Base-by-base conservation (phyloP, 2,329 filamentous ascomycete species). In the Xylariaceae sp. region DNA sequence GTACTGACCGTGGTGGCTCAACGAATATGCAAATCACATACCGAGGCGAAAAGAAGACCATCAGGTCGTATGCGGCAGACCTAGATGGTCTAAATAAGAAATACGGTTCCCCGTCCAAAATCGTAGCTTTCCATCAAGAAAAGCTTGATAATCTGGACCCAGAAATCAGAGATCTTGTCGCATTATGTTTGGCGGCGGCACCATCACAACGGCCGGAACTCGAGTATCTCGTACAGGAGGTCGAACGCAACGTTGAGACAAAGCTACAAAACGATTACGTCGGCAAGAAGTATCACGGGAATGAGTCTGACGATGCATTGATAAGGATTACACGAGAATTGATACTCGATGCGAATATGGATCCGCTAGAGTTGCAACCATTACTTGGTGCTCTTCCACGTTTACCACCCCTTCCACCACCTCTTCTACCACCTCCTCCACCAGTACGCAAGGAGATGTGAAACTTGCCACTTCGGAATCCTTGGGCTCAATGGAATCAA, bases 91-190 rank as follows among this genome's bases (percentile, higher is more conserved):
- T 59, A 18, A 55, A 50, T n/a, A 41, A 41, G 0, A 3, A 6
- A 1, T 58, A 56, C 16, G 40, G 23, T 2, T 54, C 53, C 0
- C 53, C 57, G 10, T 16, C 40, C 0, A 12, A 2, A 1, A 20
- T 49, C 2, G 52, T 45, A 20, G 52, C 48, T 2, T 37, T 41
- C 2, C 64, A 66, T 14, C 47, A 45, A 46, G 44, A 47, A 4
- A 59, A 55, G 23, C 23, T 64, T 32, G 47, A 56, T 2, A 65
- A 65, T 12, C 49, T 67, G 6, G 63, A 64, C 29, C 49, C 54
- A 1, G 60, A 61, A 19, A 52, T 66, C 12, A 57, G 57, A 45
- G 51, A 44, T 21, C 57, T 66, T 16, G 51, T 67, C 3, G 48
- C 56, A 2, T 42, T 23, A 23, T 67, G 63, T 32, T 9, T 61